Conservation (phyloP, 2,329 filamentous ascomycete species). For the Leptographium galeiforme region DNA sequence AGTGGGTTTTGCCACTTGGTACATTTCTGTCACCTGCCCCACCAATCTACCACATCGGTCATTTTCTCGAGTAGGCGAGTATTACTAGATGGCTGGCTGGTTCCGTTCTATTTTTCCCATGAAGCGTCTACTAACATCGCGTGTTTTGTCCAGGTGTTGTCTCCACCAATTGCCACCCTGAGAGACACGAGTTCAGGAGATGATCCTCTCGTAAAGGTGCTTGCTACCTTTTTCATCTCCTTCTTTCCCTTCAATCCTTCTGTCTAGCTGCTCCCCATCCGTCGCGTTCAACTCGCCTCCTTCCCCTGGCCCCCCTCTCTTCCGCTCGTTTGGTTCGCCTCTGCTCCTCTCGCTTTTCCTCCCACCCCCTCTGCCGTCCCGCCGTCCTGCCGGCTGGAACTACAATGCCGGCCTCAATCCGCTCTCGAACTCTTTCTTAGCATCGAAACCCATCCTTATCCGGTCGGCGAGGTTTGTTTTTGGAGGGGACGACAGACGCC, state of each 20-base stretch:
- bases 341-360: not conserved
- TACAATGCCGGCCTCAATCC: conserved; percentile 8
- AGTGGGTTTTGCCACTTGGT: conserved; percentile 13
- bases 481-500: conserved; percentile 8
- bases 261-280: not conserved
- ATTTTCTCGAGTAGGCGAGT: conserved; percentile 5
- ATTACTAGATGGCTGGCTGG: conserved; percentile 5
- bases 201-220: conserved; percentile 8
- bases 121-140: conserved; percentile 8
- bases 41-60: conserved; percentile 8
- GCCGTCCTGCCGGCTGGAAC: conserved; percentile 1
- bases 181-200: conserved; percentile 4
- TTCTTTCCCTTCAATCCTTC: not conserved
- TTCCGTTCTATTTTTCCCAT: conserved; percentile 1
- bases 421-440: conserved; percentile 7
- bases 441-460: conserved; percentile 6
- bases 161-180: conserved; percentile 8
- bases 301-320: not conserved
- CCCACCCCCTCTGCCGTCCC: not conserved
- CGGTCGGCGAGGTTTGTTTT: conserved; percentile 1
- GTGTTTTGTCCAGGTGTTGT: conserved; percentile 7
- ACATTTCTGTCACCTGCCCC: conserved; percentile 11
- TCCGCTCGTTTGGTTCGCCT: not conserved
- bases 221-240: not conserved
- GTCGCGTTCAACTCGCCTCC: not conserved